Conservation (phyloP, 768 basidiomycete genomes). For the Agaricus sinodeliciosus region DNA sequence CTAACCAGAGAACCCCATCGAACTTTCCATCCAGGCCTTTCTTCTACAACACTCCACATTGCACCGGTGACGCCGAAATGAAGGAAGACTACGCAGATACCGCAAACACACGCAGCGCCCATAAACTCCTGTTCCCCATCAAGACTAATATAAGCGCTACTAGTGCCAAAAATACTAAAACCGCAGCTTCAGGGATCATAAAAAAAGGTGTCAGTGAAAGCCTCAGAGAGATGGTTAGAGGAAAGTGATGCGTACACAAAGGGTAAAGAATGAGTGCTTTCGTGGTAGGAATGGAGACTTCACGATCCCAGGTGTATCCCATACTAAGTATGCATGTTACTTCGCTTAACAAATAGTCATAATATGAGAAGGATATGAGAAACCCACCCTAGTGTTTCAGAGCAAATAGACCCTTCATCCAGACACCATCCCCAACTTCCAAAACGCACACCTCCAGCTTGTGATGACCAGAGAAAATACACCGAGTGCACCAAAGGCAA, state of each 20-base stretch:
- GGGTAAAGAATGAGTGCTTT: constrained; percentile 30
- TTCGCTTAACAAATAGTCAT: not conserved
- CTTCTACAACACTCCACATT: constrained; percentile 26
- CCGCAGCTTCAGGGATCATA: constrained; percentile 18
- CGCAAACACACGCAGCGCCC: constrained; percentile 22
- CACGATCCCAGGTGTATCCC: constrained; percentile 32
- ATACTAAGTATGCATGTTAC: constrained; percentile 18
- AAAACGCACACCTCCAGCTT: constrained; percentile 33
- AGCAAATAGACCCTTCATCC: constrained; percentile 24
- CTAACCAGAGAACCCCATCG: constrained; percentile 30
- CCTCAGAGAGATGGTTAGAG: not conserved
- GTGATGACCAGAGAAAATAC: constrained; percentile 30
- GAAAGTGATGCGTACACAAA: constrained; percentile 19
- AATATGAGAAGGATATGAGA: not conserved
- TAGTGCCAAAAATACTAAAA: constrained; percentile 24
- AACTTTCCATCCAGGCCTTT: constrained; percentile 25
- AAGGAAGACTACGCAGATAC: constrained; percentile 23
- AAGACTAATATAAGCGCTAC: constrained; percentile 23
- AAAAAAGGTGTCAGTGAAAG: not conserved
- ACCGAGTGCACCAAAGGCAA: constrained; percentile 24
- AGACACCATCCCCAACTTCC: constrained; percentile 40
- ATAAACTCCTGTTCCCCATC: constrained; percentile 14
- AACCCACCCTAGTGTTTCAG: constrained; percentile 21
- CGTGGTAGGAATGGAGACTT: constrained; percentile 26
- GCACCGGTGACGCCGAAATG: constrained; percentile 22